Evolutionary conservation across 225 moss, liverwort and hornwort genomes (phyloP).

Genomic region (Rhytidiadelphus loreus): DNA sequence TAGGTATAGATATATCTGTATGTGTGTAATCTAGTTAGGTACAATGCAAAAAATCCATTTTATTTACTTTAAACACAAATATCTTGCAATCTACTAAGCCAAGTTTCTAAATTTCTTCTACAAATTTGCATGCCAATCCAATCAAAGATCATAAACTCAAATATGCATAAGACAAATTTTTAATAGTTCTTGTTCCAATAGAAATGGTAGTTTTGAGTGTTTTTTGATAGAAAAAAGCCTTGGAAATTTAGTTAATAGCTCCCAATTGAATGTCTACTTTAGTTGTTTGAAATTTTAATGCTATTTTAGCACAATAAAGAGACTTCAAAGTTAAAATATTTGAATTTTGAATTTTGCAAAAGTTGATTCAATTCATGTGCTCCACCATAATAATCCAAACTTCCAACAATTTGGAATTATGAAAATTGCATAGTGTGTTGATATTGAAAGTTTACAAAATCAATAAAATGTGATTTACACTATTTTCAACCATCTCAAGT

Average conservation of each 20-base stretch:
- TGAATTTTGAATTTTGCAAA: not conserved
- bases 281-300: not conserved
- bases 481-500: not conserved
- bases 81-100: fast-evolving
- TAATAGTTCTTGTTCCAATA: not conserved
- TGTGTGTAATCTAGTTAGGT: fast-evolving
- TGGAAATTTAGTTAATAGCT: not conserved
- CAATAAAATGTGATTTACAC: not conserved
- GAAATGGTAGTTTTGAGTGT: not conserved
- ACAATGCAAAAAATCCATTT: not conserved
- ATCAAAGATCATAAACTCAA: fast-evolving
- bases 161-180: not conserved
- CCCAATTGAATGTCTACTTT: not conserved
- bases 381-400: not conserved
- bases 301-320: not conserved
- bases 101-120: not conserved
- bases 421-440: not conserved
- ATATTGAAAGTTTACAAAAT: not conserved
- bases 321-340: not conserved
- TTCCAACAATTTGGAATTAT: no score
- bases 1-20: no score
- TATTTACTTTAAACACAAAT: not conserved
- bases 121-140: fast-evolving
- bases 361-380: not conserved
- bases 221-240: not conserved